Conservation (phyloP, 352 stramenopile genomes). For the Stephanocyclus meneghinianus region DNA sequence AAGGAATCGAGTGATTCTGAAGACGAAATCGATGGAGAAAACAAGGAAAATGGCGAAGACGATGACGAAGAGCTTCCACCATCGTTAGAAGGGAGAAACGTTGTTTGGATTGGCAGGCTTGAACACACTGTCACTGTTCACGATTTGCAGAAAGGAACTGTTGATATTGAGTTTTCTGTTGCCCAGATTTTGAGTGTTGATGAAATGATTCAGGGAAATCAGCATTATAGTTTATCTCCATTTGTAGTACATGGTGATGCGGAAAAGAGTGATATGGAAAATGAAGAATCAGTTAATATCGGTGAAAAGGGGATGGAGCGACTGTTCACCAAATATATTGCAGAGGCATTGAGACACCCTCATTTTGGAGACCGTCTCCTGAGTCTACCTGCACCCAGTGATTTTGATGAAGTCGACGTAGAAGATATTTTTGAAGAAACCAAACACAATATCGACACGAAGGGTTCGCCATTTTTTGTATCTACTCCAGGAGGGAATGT, state of each 20-base stretch:
- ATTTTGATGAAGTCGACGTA: conserved; percentile 17
- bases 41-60: conserved; percentile 20
- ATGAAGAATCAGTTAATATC: background rate
- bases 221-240: background rate
- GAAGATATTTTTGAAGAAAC: conserved; percentile 4
- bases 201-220: conserved; percentile 69
- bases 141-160: conserved; percentile 63
- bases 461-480: conserved; percentile 49
- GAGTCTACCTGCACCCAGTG: conserved; percentile 26
- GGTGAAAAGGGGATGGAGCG: conserved; percentile 22
- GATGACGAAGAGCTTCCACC: conserved; percentile 27
- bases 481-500: conserved; percentile 73
- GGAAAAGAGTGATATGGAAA: conserved; percentile 12
- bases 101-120: conserved; percentile 79
- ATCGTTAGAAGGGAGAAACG: conserved; percentile 50
- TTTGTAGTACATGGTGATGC: background rate
- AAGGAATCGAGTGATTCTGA: background rate
- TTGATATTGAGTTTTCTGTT: conserved; percentile 75
- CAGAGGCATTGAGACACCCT: conserved; percentile 44
- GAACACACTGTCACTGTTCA: conserved; percentile 76
- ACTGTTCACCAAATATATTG: conserved; percentile 45
- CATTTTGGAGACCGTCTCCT: conserved; percentile 39
- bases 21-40: conserved; percentile 19
- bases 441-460: background rate
- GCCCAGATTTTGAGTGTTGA: conserved; percentile 68